These are phyloP conservation scores for Moricandia moricandioides DNA, from an alignment of 345 rosid species.

Conservation along the genomic window DNA sequence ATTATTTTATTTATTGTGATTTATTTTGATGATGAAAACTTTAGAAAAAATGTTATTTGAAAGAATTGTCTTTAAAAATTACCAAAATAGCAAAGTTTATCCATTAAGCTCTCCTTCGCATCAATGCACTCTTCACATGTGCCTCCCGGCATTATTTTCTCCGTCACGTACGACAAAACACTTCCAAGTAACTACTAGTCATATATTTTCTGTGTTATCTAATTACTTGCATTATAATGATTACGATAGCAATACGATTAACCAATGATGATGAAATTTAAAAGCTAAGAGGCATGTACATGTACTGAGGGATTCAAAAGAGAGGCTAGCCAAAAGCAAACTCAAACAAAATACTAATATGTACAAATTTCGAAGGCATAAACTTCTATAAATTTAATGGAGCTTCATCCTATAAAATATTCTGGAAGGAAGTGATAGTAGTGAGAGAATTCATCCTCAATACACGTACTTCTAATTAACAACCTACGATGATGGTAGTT, in stretches of 20 bases:
- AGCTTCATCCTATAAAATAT: not conserved
- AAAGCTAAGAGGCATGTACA: not conserved
- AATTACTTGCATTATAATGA: not conserved
- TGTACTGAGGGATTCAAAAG: not conserved
- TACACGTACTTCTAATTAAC: not conserved
- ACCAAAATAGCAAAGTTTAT: conserved; percentile 18
- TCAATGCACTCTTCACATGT: not conserved
- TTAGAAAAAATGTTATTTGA: no score
- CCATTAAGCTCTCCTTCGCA: conserved; percentile 6
- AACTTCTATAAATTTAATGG: not conserved
- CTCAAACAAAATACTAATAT: not conserved
- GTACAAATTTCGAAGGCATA: not conserved
- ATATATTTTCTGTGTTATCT: not conserved
- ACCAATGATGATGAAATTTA: not conserved
- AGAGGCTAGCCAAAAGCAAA: not conserved
- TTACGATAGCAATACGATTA: not conserved
- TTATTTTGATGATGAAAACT: no score
- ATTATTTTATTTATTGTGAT: no score
- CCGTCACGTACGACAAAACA: conserved; percentile 3
- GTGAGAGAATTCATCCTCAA: not conserved
- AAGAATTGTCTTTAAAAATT: no score
- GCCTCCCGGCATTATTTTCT: not conserved
- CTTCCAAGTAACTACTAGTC: not conserved
- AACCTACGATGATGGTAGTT: not conserved
- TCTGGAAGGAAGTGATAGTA: not conserved